Percentiles rank a stretch among this genome's conserved stretches.
These are phyloP conservation scores for Anethum foeniculum DNA, from an alignment of 140 eudicot species.

Conservation along the genomic window DNA sequence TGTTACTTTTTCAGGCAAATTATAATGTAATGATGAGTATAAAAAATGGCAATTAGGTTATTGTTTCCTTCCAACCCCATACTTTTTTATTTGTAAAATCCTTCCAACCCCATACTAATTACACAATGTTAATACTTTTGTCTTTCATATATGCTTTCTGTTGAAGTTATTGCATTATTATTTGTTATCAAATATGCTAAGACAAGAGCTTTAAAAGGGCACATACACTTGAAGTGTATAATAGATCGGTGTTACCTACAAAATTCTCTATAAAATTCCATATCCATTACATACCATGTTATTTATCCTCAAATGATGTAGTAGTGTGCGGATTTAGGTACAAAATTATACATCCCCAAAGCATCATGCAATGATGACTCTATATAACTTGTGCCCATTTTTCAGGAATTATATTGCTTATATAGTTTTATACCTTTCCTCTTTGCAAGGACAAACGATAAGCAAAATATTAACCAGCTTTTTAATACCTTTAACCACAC, in stretches of 20 bases:
- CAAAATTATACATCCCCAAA: not conserved
- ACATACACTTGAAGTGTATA: not conserved
- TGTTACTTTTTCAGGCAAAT: not conserved
- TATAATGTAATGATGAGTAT: not conserved
- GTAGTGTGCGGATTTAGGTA: not conserved
- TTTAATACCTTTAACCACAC: not conserved
- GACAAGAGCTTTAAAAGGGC: not conserved
- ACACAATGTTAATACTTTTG: not conserved
- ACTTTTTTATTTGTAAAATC: not conserved
- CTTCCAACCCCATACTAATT: not conserved
- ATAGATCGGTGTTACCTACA: not conserved
- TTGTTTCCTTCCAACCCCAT: not conserved
- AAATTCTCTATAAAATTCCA: not conserved
- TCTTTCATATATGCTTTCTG: not conserved
- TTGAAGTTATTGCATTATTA: not conserved
- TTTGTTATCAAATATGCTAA: not conserved
- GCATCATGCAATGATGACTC: not conserved
- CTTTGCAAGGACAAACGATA: not conserved
- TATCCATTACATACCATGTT: not conserved
- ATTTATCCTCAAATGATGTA: not conserved
- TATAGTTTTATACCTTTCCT: not conserved
- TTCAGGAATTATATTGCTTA: not conserved
- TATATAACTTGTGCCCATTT: not conserved
- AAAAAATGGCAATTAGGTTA: not conserved
- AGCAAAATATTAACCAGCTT: not conserved